phyloP scores from a whole-genome alignment of 2,329 filamentous ascomycete genomes.

The Exophiala mesophila region DNA sequence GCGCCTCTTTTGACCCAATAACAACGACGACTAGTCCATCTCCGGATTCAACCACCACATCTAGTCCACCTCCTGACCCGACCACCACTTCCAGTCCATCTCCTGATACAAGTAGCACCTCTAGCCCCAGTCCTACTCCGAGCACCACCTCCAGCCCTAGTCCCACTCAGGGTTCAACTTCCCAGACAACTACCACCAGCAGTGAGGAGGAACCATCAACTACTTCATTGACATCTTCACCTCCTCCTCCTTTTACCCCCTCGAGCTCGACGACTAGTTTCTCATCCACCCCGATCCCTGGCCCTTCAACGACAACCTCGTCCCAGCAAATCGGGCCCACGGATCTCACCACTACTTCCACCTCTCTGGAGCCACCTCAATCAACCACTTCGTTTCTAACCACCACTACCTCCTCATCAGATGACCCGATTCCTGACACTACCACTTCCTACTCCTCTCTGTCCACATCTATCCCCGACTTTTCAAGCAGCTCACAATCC shows the following conservation, averaged over 20 bases:
- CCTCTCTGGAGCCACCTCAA: too few species aligned
- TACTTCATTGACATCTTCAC: neutral
- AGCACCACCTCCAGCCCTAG: neutral
- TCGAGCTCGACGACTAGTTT: too few species aligned
- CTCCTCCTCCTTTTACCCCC: too few species aligned
- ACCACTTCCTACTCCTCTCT: neutral
- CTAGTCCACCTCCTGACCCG: neutral
- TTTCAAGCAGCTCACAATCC: too few species aligned
- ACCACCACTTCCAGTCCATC: neutral
- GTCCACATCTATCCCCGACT: too few species aligned
- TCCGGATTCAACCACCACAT: neutral
- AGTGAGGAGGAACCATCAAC: neutral
- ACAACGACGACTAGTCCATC: neutral
- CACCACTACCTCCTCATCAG: neutral
- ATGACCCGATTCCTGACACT: neutral
- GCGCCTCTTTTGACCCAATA: neutral
- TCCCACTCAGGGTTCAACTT: neutral
- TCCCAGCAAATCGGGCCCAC: neutral
- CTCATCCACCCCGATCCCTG: neutral
- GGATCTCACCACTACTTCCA: too few species aligned
- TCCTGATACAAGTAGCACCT: neutral
- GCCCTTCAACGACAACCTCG: neutral
- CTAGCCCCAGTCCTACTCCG: neutral
- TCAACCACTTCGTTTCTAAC: neutral
- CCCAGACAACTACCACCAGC: neutral